These are phyloP conservation scores for Huntiella omanensis DNA, from an alignment of 2,329 filamentous ascomycete genomes.

Conservation along the genomic window DNA sequence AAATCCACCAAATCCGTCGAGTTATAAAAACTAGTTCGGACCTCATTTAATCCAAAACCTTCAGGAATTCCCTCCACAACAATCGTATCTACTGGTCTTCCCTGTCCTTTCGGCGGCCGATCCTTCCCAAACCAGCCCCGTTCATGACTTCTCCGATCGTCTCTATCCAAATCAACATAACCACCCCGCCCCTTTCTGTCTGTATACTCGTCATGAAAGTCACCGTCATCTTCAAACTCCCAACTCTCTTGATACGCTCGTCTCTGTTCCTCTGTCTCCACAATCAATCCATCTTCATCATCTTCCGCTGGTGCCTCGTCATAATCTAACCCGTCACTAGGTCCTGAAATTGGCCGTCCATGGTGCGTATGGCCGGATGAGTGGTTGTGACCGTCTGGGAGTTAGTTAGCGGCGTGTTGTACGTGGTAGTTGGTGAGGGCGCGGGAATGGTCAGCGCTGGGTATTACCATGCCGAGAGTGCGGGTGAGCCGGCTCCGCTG, in stretches of 20 bases:
- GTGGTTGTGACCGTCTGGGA: slow-evolving; percentile 12
- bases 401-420: slow-evolving; percentile 1
- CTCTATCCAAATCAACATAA: slow-evolving; percentile 11
- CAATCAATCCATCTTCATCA: slow-evolving; percentile 14
- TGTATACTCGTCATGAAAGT: slow-evolving; percentile 12
- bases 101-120: slow-evolving; percentile 20
- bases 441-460: slow-evolving; percentile 11
- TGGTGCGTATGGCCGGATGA: too few species aligned
- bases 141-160: slow-evolving; percentile 11
- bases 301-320: slow-evolving; percentile 10
- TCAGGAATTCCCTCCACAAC: slow-evolving; percentile 34
- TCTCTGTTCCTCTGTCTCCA: slow-evolving; percentile 2
- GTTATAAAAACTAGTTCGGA: slow-evolving; percentile 6
- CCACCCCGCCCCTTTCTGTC: slow-evolving; percentile 7
- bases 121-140: slow-evolving; percentile 16
- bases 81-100: slow-evolving; percentile 29
- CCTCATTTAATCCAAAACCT: not conserved
- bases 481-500: slow-evolving; percentile 13
- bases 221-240: slow-evolving; percentile 8
- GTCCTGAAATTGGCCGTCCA: too few species aligned
- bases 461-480: slow-evolving; percentile 32
- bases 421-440: slow-evolving; percentile 9
- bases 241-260: not conserved
- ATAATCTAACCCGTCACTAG: too few species aligned
- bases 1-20: slow-evolving; percentile 9